These are phyloP conservation scores for Linderina pennispora DNA, from an alignment of 192 early-diverging fungal genomes.

Conservation along the genomic window DNA sequence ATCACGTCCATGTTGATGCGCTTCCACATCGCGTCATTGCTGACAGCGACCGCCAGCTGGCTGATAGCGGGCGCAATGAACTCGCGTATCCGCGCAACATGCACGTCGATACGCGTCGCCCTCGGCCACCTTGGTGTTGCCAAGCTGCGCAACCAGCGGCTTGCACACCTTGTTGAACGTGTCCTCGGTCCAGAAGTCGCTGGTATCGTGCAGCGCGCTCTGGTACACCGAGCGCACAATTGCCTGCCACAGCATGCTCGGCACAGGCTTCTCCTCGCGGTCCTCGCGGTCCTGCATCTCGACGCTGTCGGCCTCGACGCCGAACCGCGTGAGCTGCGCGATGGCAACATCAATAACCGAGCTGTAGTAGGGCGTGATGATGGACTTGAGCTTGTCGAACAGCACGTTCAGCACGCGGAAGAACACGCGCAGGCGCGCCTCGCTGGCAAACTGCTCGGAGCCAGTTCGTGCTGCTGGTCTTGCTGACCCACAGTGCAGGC, in stretches of 20 bases:
- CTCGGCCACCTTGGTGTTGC: slow-evolving; percentile 44
- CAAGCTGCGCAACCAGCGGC: slow-evolving; percentile 71
- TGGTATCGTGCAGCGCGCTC: slow-evolving; percentile 58
- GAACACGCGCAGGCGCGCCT: slow-evolving; percentile 32
- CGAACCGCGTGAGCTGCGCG: slow-evolving; percentile 50
- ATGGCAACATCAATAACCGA: slow-evolving; percentile 69
- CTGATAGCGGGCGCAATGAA: slow-evolving; percentile 72
- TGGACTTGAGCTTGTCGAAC: slow-evolving; percentile 47
- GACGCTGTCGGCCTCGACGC: slow-evolving; percentile 12
- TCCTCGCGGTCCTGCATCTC: slow-evolving; percentile 40
- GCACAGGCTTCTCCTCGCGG: slow-evolving; percentile 28
- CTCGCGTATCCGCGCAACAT: slow-evolving; percentile 50
- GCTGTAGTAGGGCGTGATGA: slow-evolving; percentile 74
- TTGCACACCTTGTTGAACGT: slow-evolving; percentile 69
- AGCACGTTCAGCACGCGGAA: slow-evolving; percentile 33
- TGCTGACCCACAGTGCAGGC: slow-evolving; percentile 38
- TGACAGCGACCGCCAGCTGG: slow-evolving; percentile 71
- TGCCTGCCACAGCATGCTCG: slow-evolving; percentile 65
- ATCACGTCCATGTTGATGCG: slow-evolving; percentile 76
- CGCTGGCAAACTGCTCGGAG: slow-evolving; percentile 26
- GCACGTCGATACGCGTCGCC: slow-evolving; percentile 24
- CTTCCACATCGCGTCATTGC: slow-evolving; percentile 83
- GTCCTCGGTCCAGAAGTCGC: slow-evolving; percentile 63
- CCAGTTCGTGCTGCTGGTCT: slow-evolving; percentile 32
- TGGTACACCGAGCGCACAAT: slow-evolving; percentile 63